phyloP scores from a whole-genome alignment of 352 stramenopile genomes.

The Phytophthora lateralis region DNA sequence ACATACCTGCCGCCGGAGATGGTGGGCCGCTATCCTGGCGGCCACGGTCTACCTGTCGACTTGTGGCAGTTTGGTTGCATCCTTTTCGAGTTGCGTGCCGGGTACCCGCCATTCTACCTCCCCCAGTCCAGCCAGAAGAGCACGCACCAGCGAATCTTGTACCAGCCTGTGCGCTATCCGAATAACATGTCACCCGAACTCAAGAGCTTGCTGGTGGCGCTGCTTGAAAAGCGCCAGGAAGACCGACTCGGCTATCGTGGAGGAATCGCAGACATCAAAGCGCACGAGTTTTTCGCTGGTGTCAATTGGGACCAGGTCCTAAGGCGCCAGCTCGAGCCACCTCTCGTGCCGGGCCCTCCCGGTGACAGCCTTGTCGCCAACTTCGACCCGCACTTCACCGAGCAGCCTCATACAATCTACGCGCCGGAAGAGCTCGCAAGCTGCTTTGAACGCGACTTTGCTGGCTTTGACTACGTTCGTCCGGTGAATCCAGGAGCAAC shows the following conservation, averaged over 20 bases:
- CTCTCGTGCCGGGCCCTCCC: slow-evolving; percentile 61
- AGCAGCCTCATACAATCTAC: slow-evolving; percentile 84
- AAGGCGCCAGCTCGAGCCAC: slow-evolving; percentile 61
- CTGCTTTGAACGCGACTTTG: slow-evolving; percentile 81
- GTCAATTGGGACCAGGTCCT: slow-evolving; percentile 81
- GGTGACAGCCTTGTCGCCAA: slow-evolving; percentile 82
- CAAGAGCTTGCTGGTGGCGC: slow-evolving; percentile 64
- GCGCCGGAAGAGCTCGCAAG: slow-evolving; percentile 66
- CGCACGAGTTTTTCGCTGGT: slow-evolving; percentile 78
- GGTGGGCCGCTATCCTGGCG: slow-evolving; percentile 69
- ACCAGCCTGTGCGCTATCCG: slow-evolving; percentile 85
- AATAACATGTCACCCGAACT: slow-evolving; percentile 83
- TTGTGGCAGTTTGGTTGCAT: slow-evolving; percentile 95
- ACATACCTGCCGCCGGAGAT: slow-evolving; percentile 92
- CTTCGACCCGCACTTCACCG: slow-evolving; percentile 88
- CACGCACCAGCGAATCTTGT: slow-evolving; percentile 92
- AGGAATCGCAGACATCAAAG: slow-evolving; percentile 69
- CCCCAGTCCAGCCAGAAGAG: slow-evolving; percentile 88
- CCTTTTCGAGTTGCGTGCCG: slow-evolving; percentile 93
- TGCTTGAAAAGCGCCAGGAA: slow-evolving; percentile 86
- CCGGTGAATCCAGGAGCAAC: slow-evolving; percentile 15
- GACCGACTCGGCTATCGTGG: slow-evolving; percentile 69
- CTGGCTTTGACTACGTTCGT: slow-evolving; percentile 84
- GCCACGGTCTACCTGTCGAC: slow-evolving; percentile 91
- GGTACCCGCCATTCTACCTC: slow-evolving; percentile 93